Percentiles rank a stretch among this genome's conserved stretches.
Evolutionary conservation across 225 moss, liverwort and hornwort genomes (phyloP).

Genomic region (Lunularia cruciata): DNA sequence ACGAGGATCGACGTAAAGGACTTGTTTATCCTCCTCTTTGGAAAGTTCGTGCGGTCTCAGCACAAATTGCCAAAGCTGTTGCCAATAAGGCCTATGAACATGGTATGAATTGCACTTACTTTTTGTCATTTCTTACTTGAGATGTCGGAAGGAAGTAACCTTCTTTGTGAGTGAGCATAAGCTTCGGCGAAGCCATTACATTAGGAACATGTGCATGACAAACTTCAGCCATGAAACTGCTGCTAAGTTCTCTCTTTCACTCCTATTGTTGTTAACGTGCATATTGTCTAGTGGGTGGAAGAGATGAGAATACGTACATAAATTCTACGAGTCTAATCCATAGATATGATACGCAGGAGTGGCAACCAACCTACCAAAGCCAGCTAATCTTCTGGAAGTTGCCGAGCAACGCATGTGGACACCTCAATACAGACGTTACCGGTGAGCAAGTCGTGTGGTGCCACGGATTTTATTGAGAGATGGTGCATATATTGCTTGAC

Average conservation of each 20-base stretch:
- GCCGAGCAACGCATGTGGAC: slow-evolving; percentile 45
- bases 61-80: slow-evolving; percentile 83
- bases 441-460: no score
- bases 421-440: slow-evolving; percentile 43
- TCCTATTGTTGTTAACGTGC: no score
- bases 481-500: no score
- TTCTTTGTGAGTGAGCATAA: no score
- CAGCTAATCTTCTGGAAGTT: slow-evolving; percentile 35
- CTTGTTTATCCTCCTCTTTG: slow-evolving; percentile 77
- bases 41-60: slow-evolving; percentile 78
- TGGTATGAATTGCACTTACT: slow-evolving; percentile 35
- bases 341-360: slow-evolving; percentile 37
- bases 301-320: no score
- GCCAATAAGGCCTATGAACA: slow-evolving; percentile 81
- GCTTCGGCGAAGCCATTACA: no score
- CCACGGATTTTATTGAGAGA: no score
- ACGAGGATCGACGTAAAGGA: slow-evolving; percentile 69
- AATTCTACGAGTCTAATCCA: no score
- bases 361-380: slow-evolving; percentile 49
- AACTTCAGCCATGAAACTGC: neutral
- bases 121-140: no score
- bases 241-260: neutral
- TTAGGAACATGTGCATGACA: neutral
- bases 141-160: no score
- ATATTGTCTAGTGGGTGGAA: no score